A percentile compares a stretch with the other conserved stretches of the same genome.
phyloP scores from a whole-genome alignment of 129 eudicot species.

The Flaveria bidentis region DNA sequence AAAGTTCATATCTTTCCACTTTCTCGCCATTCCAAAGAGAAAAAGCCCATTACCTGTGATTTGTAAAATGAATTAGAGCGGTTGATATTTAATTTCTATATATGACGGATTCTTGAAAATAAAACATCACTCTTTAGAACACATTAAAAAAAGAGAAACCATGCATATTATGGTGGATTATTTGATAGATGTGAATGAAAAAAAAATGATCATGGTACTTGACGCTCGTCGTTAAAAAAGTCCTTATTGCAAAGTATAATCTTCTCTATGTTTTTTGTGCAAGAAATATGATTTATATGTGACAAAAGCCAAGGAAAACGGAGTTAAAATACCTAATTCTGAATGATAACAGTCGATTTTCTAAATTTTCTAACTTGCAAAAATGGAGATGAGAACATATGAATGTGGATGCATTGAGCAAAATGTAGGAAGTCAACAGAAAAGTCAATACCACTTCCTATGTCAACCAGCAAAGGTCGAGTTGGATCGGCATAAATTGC shows the following conservation, averaged over 20 bases:
- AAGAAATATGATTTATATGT: slow-evolving; percentile 11
- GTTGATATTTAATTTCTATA: not conserved
- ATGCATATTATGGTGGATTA: not conserved
- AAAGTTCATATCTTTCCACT: slow-evolving; percentile 69
- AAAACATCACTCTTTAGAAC: not conserved
- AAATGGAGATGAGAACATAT: slow-evolving; percentile 13
- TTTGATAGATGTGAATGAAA: not conserved
- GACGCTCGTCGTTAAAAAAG: not conserved
- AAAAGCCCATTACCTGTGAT: slow-evolving; percentile 85
- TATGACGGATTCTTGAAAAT: too few species aligned
- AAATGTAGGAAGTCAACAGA: slow-evolving; percentile 1
- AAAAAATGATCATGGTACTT: not conserved
- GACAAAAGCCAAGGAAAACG: slow-evolving; percentile 1
- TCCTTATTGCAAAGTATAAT: too few species aligned
- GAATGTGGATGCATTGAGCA: not conserved
- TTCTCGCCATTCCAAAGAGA: slow-evolving; percentile 64
- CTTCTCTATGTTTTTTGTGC: not conserved
- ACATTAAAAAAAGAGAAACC: not conserved
- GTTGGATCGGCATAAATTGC: slow-evolving; percentile 55
- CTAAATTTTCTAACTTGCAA: not conserved
- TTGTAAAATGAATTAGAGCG: slow-evolving; percentile 14
- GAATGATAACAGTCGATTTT: slow-evolving; percentile 1
- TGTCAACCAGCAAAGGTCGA: slow-evolving; percentile 75
- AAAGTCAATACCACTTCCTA: slow-evolving; percentile 77
- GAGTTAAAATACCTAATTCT: not conserved